These are phyloP conservation scores for Amoebophrya sp. DNA, from an alignment of 169 alveolate genomes.

Conservation along the genomic window DNA sequence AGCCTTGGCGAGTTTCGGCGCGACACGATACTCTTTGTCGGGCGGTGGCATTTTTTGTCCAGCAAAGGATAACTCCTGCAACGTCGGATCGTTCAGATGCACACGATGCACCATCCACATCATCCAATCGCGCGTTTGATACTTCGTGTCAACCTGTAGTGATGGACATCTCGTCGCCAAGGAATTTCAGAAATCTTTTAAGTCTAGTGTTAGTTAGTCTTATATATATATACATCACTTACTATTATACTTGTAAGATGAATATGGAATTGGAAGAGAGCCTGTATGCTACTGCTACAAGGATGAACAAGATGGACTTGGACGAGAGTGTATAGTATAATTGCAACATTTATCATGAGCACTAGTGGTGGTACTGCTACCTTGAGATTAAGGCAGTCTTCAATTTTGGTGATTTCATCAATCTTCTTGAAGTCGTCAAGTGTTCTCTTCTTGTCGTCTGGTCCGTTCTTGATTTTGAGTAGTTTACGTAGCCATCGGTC, in stretches of 20 bases:
- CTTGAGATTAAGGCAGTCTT: neutral
- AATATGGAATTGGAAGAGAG: no score
- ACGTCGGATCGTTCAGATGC: neutral
- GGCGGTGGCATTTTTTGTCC: neutral
- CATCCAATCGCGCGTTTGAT: neutral
- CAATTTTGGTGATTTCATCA: neutral
- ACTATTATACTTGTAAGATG: no score
- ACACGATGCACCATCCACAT: neutral
- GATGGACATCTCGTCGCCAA: no score
- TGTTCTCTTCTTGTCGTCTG: neutral
- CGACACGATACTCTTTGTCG: neutral
- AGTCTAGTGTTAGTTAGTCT: no score
- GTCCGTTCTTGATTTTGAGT: neutral
- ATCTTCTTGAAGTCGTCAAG: neutral
- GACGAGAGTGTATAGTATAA: no score
- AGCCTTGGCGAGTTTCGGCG: neutral
- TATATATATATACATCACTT: no score
- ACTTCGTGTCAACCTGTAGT: neutral
- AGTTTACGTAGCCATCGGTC: neutral
- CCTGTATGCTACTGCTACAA: no score
- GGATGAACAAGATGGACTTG: no score
- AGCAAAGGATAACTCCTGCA: neutral
- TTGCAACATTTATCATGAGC: no score
- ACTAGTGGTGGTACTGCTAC: no score
- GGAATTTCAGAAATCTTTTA: no score